Evolutionary conservation across 208 protist species (phyloP).

Genomic region (Trypanosoma mega): DNA sequence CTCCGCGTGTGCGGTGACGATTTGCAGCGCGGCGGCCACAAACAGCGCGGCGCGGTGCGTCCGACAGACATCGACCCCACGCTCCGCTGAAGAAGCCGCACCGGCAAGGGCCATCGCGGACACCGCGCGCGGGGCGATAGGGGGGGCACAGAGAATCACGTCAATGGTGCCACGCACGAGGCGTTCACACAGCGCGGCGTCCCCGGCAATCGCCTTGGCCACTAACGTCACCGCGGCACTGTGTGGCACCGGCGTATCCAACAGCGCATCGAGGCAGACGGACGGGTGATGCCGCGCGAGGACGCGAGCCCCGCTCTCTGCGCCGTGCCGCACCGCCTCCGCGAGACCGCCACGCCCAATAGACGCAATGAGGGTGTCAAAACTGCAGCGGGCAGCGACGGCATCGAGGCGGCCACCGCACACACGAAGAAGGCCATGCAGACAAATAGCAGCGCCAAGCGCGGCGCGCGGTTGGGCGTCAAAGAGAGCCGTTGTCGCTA

Average conservation of each 20-base stretch:
- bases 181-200: slow-evolving; percentile 19
- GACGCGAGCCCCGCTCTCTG: slow-evolving; percentile 11
- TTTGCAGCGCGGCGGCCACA: too few species aligned
- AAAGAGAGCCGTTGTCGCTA: slow-evolving; percentile 1
- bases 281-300: slow-evolving; percentile 21
- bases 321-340: slow-evolving; percentile 11
- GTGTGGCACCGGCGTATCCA: slow-evolving; percentile 19
- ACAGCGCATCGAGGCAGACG: slow-evolving; percentile 19
- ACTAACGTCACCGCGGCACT: neutral
- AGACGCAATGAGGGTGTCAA: slow-evolving; percentile 21
- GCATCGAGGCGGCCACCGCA: slow-evolving; percentile 14
- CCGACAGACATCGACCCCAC: too few species aligned
- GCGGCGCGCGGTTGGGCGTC: slow-evolving; percentile 24
- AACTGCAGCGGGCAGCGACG: neutral
- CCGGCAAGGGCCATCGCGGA: too few species aligned
- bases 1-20: too few species aligned
- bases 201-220: slow-evolving; percentile 19
- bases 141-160: too few species aligned
- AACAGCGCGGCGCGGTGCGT: too few species aligned
- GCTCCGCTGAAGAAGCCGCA: too few species aligned
- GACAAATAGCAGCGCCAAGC: slow-evolving; percentile 7
- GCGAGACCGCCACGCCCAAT: neutral
- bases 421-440: slow-evolving; percentile 21
- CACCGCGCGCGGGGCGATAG: too few species aligned
- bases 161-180: slow-evolving; percentile 18